These are phyloP conservation scores for Scheffersomyces illinoinensis DNA, from an alignment of 1,139 yeast species.

Conservation along the genomic window DNA sequence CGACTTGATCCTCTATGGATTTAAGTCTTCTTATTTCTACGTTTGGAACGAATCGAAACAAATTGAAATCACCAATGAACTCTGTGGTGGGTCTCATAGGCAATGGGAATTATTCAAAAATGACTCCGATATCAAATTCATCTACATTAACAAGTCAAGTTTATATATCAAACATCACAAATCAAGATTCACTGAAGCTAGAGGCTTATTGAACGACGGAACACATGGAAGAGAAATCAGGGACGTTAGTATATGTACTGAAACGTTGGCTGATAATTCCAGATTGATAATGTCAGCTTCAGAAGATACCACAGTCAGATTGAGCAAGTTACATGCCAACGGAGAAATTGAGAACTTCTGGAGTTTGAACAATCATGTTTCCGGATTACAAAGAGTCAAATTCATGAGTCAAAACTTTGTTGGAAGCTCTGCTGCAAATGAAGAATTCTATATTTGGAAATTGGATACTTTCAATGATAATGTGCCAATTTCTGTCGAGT, in stretches of 20 bases:
- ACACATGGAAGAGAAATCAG: constrained; percentile 90
- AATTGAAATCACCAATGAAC: constrained; percentile 63
- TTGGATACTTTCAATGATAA: constrained; percentile 31
- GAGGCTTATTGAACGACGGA: constrained; percentile 50
- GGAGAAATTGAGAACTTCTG: constrained; percentile 53
- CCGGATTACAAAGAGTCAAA: constrained; percentile 78
- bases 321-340: constrained; percentile 45
- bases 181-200: constrained; percentile 15
- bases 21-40: constrained; percentile 75
- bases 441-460: constrained; percentile 84
- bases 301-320: constrained; percentile 79
- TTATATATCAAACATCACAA: constrained; percentile 28
- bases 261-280: constrained; percentile 18
- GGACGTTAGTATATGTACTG: constrained; percentile 54
- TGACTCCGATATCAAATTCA: constrained; percentile 26
- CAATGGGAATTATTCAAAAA: constrained; percentile 59
- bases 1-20: constrained; percentile 74
- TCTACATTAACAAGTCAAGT: constrained; percentile 59
- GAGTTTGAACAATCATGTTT: constrained; percentile 77
- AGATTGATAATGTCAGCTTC: constrained; percentile 70
- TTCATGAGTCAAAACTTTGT: constrained; percentile 52
- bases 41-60: constrained; percentile 83
- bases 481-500: constrained; percentile 46
- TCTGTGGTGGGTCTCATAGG: constrained; percentile 94
- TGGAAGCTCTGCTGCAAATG: constrained; percentile 82